These are phyloP conservation scores for Gonapodya sp. DNA, from an alignment of 192 early-diverging fungal genomes.

Conservation along the genomic window DNA sequence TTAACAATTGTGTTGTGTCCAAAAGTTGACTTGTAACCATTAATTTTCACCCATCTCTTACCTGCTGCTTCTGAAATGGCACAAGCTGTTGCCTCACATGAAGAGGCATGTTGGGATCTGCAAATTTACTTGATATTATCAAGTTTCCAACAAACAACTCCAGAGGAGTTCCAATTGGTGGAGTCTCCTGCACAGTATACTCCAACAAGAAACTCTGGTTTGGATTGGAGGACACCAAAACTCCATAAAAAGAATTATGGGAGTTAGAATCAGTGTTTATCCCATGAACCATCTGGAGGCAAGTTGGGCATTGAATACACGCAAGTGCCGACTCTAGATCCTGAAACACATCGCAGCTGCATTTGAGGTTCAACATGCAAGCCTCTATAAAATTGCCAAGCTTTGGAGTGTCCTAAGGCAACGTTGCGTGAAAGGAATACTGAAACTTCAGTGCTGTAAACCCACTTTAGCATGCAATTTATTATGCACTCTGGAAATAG, in stretches of 20 bases:
- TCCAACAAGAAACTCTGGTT: neutral
- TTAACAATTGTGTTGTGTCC: too few relatives aligned
- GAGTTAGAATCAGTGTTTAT: neutral
- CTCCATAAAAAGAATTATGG: neutral
- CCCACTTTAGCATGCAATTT: constrained; percentile 29
- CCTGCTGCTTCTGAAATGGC: neutral
- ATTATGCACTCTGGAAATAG: constrained; percentile 42
- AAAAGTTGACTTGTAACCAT: neutral
- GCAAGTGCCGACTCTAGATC: neutral
- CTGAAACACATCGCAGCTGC: neutral
- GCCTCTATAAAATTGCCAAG: neutral
- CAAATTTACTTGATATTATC: neutral
- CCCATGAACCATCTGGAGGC: neutral
- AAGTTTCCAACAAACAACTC: neutral
- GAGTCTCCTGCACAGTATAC: neutral
- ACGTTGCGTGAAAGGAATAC: neutral
- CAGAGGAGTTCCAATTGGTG: neutral
- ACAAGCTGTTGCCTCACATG: neutral
- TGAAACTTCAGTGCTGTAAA: neutral
- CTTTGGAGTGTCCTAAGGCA: neutral
- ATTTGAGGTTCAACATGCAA: neutral
- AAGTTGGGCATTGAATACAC: neutral
- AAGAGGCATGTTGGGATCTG: neutral
- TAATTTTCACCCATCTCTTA: neutral
- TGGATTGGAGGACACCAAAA: neutral